phyloP scores from a whole-genome alignment of 2,329 filamentous ascomycete species.

The Hymenotorrendiella dingleyae region DNA sequence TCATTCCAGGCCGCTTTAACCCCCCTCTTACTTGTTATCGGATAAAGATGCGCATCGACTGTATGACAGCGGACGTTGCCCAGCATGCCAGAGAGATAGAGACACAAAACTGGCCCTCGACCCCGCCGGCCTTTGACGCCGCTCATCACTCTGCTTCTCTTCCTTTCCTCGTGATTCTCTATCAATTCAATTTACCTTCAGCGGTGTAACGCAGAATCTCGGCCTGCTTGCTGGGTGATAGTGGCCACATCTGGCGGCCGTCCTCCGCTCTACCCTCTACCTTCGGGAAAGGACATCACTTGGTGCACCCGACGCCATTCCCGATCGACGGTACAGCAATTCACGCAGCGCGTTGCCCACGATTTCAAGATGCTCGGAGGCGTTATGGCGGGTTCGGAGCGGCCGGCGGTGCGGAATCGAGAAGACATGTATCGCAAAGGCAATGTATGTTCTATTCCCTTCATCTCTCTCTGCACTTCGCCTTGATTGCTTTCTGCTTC shows the following conservation, averaged over 20 bases:
- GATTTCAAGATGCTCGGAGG: conserved; percentile 8
- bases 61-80: too few relatives aligned
- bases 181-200: not conserved
- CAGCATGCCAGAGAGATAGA: too few relatives aligned
- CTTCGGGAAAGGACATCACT: not conserved
- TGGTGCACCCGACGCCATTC: not conserved
- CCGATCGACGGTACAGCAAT: not conserved
- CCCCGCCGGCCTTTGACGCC: not conserved
- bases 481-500: conserved; percentile 1
- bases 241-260: too few relatives aligned
- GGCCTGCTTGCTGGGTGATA: too few relatives aligned
- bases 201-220: not conserved
- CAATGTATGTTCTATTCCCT: conserved; percentile 19
- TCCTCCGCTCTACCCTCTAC: too few relatives aligned
- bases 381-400: conserved; percentile 11
- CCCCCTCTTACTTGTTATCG: too few relatives aligned
- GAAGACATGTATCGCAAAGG: conserved; percentile 22
- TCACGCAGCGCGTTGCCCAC: not conserved
- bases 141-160: too few relatives aligned
- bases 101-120: not conserved
- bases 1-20: too few relatives aligned
- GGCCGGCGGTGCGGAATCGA: conserved; percentile 14
- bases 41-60: too few relatives aligned
- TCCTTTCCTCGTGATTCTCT: not conserved
- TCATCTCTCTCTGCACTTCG: not conserved